These are phyloP conservation scores for Cyanidioschyzon merolae DNA, from an alignment of 23 red algal genomes.

Conservation along the genomic window DNA sequence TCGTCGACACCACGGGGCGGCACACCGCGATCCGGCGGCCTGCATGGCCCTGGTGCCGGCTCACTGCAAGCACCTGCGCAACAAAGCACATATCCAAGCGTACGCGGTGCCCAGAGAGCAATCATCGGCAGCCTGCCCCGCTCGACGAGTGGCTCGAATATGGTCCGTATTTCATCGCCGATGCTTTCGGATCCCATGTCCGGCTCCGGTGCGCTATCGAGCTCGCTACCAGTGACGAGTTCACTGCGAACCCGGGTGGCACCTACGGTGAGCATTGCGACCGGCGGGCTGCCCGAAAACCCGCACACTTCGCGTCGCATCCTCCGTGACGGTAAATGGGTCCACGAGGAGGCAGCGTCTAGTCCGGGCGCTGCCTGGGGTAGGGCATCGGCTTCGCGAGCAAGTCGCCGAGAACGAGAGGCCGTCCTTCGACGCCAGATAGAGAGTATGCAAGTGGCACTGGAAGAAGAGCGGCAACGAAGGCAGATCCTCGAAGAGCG, in stretches of 20 bases:
- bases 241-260: neutral
- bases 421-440: slow-evolving; percentile 11
- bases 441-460: slow-evolving; percentile 11
- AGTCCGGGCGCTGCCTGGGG: neutral
- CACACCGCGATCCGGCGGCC: neutral
- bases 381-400: neutral
- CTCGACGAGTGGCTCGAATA: neutral
- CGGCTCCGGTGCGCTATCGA: neutral
- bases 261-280: neutral
- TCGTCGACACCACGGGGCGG: neutral
- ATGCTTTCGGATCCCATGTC: neutral
- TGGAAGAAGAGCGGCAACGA: slow-evolving; percentile 11
- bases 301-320: neutral
- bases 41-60: neutral
- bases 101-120: neutral
- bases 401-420: slow-evolving; percentile 12
- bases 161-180: neutral
- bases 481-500: neutral
- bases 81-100: neutral
- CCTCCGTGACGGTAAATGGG: slow-evolving; percentile 3
- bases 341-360: neutral
- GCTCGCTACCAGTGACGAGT: neutral
- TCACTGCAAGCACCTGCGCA: neutral
- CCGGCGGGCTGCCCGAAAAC: neutral
- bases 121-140: neutral